Base-by-base conservation (phyloP, 345 rosid species). In the Rhizophora apiculata region DNA sequence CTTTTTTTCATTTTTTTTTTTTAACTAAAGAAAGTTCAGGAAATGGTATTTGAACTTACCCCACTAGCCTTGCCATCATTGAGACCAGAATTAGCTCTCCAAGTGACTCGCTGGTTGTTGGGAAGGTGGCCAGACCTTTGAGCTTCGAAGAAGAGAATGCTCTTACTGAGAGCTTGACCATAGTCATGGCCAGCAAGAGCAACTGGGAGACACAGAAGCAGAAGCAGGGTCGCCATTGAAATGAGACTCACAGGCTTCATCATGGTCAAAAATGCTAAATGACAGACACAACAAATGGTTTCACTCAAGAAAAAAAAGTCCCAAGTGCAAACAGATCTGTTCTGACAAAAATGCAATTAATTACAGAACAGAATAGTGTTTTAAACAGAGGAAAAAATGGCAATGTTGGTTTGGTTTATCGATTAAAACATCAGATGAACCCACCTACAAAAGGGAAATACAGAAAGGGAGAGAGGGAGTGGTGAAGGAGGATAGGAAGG, bases 81-180 rank as follows among this genome's bases (percentile, higher is more conserved):
- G 46, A 96, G 87, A 32, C 97, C 99, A 56, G 99, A 96, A 80
- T 92, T 81, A 62, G 89, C 76, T 65, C 99, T 90, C 99, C 99
- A 96, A 19, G 79, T 76, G 76, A 96, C 93, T 77, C 98, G 86
- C 79, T 96, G 98, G 82, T 76, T 86, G 63, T 70, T 80, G 51
- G 99, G 99, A 18, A 96, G 89, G 51, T 81, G 78, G 31, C 99
- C 99, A 64, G 99, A 96, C 84, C 99, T 89, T 78, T 96, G 99
- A 74, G 98, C 98, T 83, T 96, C 99, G 57, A 90, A 96, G 83
- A 96, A 96, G 70, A 96, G 87, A 75, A 92, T 77, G 91, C 99
- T 89, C 73, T 96, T 96, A 21, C 86, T 80, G n/a, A 96, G 84
- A 73, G 99, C 99, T 74, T 87, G 93, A 30, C 85, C 86, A 49